Conservation (phyloP, 768 basidiomycete species). For the Kwoniella sp. region DNA sequence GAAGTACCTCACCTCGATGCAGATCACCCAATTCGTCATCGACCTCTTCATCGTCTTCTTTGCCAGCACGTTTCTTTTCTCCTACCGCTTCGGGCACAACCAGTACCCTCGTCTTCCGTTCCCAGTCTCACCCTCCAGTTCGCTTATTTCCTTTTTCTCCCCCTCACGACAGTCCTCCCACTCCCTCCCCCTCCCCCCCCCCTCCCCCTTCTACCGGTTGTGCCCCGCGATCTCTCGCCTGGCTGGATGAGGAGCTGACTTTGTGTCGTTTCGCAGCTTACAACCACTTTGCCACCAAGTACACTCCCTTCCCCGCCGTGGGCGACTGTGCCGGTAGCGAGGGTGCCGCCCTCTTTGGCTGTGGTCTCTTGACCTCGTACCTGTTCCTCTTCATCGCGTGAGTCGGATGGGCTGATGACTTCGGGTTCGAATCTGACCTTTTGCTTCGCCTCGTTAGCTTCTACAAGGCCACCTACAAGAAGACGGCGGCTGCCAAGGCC, state of each 20-base stretch:
- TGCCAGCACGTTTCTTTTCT: slow-evolving; percentile 66
- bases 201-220: not conserved
- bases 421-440: not conserved
- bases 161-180: slow-evolving; percentile 11
- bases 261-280: slow-evolving; percentile 55
- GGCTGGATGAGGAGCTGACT: slow-evolving; percentile 11
- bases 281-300: slow-evolving; percentile 68
- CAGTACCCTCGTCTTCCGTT: slow-evolving; percentile 19
- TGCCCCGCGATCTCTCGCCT: not conserved
- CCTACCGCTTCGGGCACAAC: slow-evolving; percentile 26
- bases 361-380: slow-evolving; percentile 80
- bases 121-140: slow-evolving; percentile 23
- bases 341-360: slow-evolving; percentile 81
- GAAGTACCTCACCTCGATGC: slow-evolving; percentile 93
- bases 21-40: slow-evolving; percentile 92
- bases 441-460: slow-evolving; percentile 33
- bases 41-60: slow-evolving; percentile 89
- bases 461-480: slow-evolving; percentile 51
- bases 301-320: slow-evolving; percentile 59
- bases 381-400: slow-evolving; percentile 83
- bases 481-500: slow-evolving; percentile 28
- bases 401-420: slow-evolving; percentile 15
- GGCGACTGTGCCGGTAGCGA: slow-evolving; percentile 87
- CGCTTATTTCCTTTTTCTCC: slow-evolving; percentile 7
- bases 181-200: not conserved